Base-by-base conservation (phyloP, 1,284 basidiomycete genomes). In the Hymenochaete sp. region DNA sequence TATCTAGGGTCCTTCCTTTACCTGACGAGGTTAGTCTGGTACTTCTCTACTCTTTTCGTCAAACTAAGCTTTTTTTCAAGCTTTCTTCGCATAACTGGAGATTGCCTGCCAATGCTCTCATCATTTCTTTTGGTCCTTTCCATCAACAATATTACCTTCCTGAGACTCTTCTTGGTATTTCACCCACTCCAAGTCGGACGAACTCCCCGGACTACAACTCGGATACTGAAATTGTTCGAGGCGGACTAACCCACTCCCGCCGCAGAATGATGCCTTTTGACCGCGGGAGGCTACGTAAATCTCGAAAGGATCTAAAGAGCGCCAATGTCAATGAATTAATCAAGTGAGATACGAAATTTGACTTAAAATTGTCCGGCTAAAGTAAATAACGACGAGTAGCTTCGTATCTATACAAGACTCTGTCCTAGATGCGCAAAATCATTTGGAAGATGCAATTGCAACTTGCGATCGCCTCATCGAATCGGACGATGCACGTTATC, bases 81-180 rank as follows among this genome's bases (percentile, higher is more conserved):
- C 60, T 73, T 24, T 60, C 65, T 38, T 54, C 58, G 36, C 66
- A 74, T 53, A 65, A 71, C 0, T 65, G 68, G 2, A 67, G 67
- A 26, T 61, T 89, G 26, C 79, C 84, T 1, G 79, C 78, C 18
- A 91, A 91, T 57, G 78, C 83, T 0, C 67, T 89, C 7, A 61
- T 90, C 8, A 55, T 91, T 32, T 70, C 74, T 6, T 67, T 90
- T 36, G 67, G 72, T 18, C 76, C 80, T 10, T 70, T 70, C 8
- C 76, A 72, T 3, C 65, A 71, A 53, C 67, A 65, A 21, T 82
- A 75, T 55, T 83, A 77, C 59, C 57, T 83, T 11, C 75, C 73
- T 18, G 53, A 62, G 25, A 53, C 65, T 44, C 50, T 48, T 48
- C 53, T 44, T 36, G 53, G 57, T n/a, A 53, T 51, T 14, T 59